A percentile compares a stretch with the other conserved stretches of the same genome.
Evolutionary conservation across 495 filamentous ascomycete genomes (phyloP).

Genomic region (Baudoinia panamericana): DNA sequence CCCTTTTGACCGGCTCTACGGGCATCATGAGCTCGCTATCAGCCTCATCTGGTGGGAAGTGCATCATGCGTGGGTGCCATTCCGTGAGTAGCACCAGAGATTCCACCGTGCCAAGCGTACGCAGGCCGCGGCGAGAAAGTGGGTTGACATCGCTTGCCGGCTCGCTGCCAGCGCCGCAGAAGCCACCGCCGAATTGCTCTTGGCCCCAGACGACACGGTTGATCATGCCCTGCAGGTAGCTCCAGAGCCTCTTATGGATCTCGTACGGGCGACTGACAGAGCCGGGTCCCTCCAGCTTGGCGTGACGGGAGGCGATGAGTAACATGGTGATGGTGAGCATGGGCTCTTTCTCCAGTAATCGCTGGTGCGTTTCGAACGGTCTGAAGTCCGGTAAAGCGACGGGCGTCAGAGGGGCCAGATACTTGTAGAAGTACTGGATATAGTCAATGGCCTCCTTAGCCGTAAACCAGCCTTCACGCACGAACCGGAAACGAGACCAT

Average conservation of each 20-base stretch:
- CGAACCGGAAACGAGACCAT: constrained; percentile 84
- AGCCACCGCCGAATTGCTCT: constrained; percentile 81
- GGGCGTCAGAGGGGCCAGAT: constrained; percentile 80
- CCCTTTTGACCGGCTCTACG: constrained; percentile 14
- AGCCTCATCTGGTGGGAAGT: constrained; percentile 84
- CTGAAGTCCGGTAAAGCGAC: constrained; percentile 78
- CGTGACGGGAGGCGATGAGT: constrained; percentile 79
- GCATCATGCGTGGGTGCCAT: constrained; percentile 89
- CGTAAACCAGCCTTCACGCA: constrained; percentile 91
- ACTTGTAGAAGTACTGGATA: constrained; percentile 86
- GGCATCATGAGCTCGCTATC: constrained; percentile 45
- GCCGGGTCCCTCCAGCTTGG: constrained; percentile 64
- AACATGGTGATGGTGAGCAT: constrained; percentile 82
- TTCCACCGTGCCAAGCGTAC: constrained; percentile 87
- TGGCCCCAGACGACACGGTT: constrained; percentile 90
- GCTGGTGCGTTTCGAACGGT: constrained; percentile 55
- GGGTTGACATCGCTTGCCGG: constrained; percentile 27
- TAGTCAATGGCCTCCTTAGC: constrained; percentile 84
- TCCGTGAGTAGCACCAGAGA: constrained; percentile 86
- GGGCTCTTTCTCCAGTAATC: constrained; percentile 75
- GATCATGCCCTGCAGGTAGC: constrained; percentile 83
- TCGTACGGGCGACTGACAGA: constrained; percentile 71
- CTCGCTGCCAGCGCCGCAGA: constrained; percentile 58
- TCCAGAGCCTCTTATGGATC: constrained; percentile 94
- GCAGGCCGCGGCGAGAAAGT: constrained; percentile 51